Evolutionary conservation across 2,329 filamentous ascomycete species (phyloP).

Genomic region (Hortaea werneckii): DNA sequence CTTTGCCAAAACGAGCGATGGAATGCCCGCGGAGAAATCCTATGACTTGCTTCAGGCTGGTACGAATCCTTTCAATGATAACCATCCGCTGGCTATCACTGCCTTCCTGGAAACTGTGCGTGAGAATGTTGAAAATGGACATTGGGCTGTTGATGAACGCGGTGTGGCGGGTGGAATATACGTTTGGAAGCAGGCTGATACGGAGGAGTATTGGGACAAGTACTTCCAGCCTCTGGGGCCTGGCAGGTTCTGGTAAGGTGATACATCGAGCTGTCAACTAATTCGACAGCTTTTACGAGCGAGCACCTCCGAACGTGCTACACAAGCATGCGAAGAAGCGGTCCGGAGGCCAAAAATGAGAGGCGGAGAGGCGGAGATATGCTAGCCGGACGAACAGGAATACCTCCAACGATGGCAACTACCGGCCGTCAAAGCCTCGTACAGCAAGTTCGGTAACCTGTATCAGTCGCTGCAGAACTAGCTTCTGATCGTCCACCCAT

Average conservation of each 20-base stretch:
- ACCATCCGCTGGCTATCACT: conserved; percentile 3
- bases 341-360: no score
- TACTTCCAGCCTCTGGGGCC: conserved; percentile 7
- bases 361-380: no score
- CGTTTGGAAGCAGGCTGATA: conserved; percentile 8
- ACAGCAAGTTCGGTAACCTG: no score
- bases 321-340: no score
- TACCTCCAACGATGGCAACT: no score
- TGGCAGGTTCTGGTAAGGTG: conserved; percentile 6
- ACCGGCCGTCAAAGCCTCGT: no score
- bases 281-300: no score
- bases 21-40: background rate
- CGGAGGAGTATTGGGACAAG: conserved; percentile 6
- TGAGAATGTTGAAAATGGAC: conserved; percentile 4
- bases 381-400: no score
- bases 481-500: no score
- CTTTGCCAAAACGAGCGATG: conserved; percentile 5
- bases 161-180: conserved; percentile 9
- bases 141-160: conserved; percentile 6
- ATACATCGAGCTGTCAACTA: no score
- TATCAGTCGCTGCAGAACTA: no score
- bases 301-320: no score
- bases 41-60: conserved; percentile 8
- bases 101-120: conserved; percentile 8
- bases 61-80: conserved; percentile 7